Evolutionary conservation across 176 grass and related monocot species (phyloP), one percentile per base, ranked within the genome.

Genomic region (Luzula sylvatica): DNA sequence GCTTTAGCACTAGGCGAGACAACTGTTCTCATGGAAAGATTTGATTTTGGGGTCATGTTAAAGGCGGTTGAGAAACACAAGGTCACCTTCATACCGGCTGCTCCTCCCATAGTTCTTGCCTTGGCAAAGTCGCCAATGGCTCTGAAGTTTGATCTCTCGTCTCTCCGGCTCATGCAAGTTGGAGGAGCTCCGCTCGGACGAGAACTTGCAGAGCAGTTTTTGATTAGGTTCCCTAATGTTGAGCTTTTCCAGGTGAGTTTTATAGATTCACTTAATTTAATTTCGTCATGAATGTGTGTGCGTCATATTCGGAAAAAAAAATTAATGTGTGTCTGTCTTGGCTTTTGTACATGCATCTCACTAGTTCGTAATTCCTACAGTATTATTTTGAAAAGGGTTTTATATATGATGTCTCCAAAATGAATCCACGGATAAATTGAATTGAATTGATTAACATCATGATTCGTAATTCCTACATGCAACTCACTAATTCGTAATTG

Each of bases 1-100:
- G 69, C 71, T n/a, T 62, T 73, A 2, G 47, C 85, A 62, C 54
- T 80, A 64, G 85, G 71, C 51, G 85, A 80, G 24, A 89, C 75
- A 9, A 66, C 75, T 40, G 79, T 83, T 15, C 61, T 89, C 30
- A 89, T 89, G 85, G 75, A 83, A 14, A 60, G 79, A 9, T 79
- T 79, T 64, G 79, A 79, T 12, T 62, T 88, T 51, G 16, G 11
- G 23, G 67, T 25, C 9, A 81, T 70, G 28, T 58, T 83, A 21
- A 61, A 53, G 20, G 79, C 85, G 2, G 62, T 79, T 5, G 75
- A 89, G 75, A 47, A 50, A 32, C 65, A 89, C 66, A 55, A 75
- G 21, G 85, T 72, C 14, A 80, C 71, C 42, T 38, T 68, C 24
- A 42, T 89, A 17, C 71, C 85, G 22, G 67, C 41, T 26, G 61